Evolutionary conservation across 768 basidiomycete genomes (phyloP), one percentile per base, ranked within the genome.

Genomic region (Pholiota conissans): DNA sequence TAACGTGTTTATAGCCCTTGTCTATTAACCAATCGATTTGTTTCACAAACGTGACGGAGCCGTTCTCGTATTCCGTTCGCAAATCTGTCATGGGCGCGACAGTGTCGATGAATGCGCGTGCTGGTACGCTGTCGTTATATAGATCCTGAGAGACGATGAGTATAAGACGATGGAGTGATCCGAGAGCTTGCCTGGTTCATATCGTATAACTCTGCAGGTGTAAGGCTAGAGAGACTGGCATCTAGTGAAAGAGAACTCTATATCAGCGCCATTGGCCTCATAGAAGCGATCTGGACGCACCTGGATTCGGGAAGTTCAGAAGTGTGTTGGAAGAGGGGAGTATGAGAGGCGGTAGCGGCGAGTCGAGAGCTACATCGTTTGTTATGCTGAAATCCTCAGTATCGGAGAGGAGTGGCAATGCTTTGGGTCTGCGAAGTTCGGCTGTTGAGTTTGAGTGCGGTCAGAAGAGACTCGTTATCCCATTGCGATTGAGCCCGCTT

Each of bases 1-100:
- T 80, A 40, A 96, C 77, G 10, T 73, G 76, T 30, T 74, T 74
- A 73, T 83, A 95, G 1, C 92, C 93, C 42, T 84, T 73, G 14
- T 62, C 63, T 47, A 76, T 72, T 20, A 98, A 74, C 73, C 83
- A 84, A 61, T 90, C 84, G 59, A 98, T 89, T 73, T 96, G 92
- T 55, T 80, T 75, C 5, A 89, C 67, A 65, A 95, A 92, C 5
- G 74, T 66, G 8, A 74, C 73, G 0, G 84, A 78, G 2, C 84
- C 85, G 30, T 76, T 74, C 63, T 84, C 82, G 63, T 93, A 93
- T 71, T 92, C 90, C 5, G 70, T 75, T 27, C 87, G 83, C 45
- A 93, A 74, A 3, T 71, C 70, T 1, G 77, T 69, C 59, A 89
- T 82, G 3, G 84, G 76, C 10, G 76, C 74, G 49, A 88, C 73